A percentile compares a stretch with the other conserved stretches of the same genome.
Conservation (phyloP, 2,329 filamentous ascomycete genomes). For the Coniochaeta sp. region DNA sequence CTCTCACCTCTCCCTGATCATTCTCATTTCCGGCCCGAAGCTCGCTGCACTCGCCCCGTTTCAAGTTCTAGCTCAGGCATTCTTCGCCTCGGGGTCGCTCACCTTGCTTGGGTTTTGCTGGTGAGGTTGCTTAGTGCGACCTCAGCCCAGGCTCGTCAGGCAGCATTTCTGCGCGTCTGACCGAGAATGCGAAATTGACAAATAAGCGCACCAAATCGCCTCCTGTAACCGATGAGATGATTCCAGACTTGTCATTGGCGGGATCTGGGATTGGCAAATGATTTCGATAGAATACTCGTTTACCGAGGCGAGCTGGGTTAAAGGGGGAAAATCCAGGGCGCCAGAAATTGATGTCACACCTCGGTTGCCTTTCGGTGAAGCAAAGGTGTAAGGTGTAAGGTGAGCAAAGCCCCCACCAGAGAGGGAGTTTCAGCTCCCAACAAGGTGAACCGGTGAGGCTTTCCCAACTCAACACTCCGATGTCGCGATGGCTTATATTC, state of each 20-base stretch:
- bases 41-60: background rate
- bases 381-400: too few species aligned
- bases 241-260: background rate
- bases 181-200: background rate
- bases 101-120: too few species aligned
- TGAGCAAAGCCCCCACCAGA: too few species aligned
- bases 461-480: too few species aligned
- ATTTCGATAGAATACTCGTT: background rate
- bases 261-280: background rate
- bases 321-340: too few species aligned
- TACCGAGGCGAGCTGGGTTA: background rate
- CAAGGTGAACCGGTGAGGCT: too few species aligned
- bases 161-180: background rate
- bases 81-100: background rate
- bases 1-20: too few species aligned
- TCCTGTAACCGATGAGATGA: background rate
- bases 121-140: background rate
- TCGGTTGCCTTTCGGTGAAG: too few species aligned
- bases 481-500: too few species aligned
- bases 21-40: background rate
- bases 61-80: background rate
- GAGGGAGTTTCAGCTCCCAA: too few species aligned
- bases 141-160: background rate
- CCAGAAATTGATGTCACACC: background rate
- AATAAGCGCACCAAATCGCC: background rate